A percentile compares a stretch with the other conserved stretches of the same genome.
These are phyloP conservation scores for Pseudisothecium myosuroides DNA, from an alignment of 225 moss, liverwort and hornwort species.

Conservation along the genomic window DNA sequence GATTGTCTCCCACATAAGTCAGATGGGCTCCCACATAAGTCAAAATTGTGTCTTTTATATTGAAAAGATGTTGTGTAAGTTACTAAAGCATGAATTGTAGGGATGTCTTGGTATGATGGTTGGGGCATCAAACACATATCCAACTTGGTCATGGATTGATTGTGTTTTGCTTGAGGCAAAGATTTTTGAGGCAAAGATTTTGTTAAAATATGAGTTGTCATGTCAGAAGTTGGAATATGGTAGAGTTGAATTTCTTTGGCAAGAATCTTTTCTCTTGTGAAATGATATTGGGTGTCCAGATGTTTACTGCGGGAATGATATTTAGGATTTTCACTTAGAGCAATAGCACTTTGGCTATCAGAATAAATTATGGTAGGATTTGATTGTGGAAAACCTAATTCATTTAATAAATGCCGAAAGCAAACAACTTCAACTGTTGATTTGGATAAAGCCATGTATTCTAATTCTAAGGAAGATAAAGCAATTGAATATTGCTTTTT, in stretches of 20 bases:
- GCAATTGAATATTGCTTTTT: background rate
- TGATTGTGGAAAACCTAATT: background rate
- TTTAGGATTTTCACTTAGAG: background rate
- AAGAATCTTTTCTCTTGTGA: background rate
- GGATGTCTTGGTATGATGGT: fast-evolving
- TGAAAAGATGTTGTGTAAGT: no score
- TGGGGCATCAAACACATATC: no score
- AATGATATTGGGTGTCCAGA: background rate
- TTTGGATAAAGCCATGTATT: background rate
- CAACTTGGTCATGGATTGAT: no score
- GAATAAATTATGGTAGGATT: background rate
- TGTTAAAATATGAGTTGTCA: no score
- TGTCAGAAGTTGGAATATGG: background rate
- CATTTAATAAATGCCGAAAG: background rate
- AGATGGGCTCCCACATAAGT: no score
- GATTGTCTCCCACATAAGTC: no score
- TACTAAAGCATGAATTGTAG: background rate
- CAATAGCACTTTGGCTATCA: background rate
- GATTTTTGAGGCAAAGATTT: background rate
- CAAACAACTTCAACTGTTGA: fast-evolving
- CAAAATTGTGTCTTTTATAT: no score
- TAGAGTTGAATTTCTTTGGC: background rate
- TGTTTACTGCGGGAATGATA: fast-evolving
- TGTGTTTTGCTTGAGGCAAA: no score
- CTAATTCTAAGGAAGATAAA: background rate